Evolutionary conservation across 306 rosid species (phyloP), one percentile per base, ranked within the genome.

Genomic region (Styphnolobium japonicum): DNA sequence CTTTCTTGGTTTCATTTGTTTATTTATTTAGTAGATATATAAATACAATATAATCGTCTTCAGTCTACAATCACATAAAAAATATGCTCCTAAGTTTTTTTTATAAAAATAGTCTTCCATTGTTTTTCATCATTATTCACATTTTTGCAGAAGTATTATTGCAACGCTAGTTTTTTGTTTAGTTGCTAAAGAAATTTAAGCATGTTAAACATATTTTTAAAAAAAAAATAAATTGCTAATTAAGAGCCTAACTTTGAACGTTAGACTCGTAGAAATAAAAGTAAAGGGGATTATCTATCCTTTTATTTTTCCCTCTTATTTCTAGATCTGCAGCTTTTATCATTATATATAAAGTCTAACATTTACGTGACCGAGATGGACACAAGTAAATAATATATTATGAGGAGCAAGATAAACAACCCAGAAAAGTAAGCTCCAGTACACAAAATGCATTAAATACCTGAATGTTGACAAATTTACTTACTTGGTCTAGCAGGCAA

Each of bases 401-500:
- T 31, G 3, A 16, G 33, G 5, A 61, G 21, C 10, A 11, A 16
- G 27, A 76, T 12, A 31, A 73, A 46, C 25, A 45, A 45, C 73
- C 16, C 42, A 22, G 55, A 66, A 42, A 34, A 68, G 27, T 82
- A 81, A 88, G 82, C 31, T 46, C 46, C 14, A 18, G 25, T 22
- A 74, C 62, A 68, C 49, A 45, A 61, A 29, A 81, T 64, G 79
- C 73, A 69, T 68, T 34, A 29, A 78, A 81, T 67, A 77, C 64
- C 53, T 12, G 75, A 7, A 76, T 49, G 36, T 58, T 34, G 76
- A 75, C 18, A 40, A 71, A 70, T 60, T 70, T 82, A 86, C 98
- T 96, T 89, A 96, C 99, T 91, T 96, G 98, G 80, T 90, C 99
- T 39, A 96, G 92, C 65, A 96, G 88, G 88, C 97, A 91, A 79